phyloP scores from a whole-genome alignment of 257 asterid genomes.

The Hygrophila difformis region DNA sequence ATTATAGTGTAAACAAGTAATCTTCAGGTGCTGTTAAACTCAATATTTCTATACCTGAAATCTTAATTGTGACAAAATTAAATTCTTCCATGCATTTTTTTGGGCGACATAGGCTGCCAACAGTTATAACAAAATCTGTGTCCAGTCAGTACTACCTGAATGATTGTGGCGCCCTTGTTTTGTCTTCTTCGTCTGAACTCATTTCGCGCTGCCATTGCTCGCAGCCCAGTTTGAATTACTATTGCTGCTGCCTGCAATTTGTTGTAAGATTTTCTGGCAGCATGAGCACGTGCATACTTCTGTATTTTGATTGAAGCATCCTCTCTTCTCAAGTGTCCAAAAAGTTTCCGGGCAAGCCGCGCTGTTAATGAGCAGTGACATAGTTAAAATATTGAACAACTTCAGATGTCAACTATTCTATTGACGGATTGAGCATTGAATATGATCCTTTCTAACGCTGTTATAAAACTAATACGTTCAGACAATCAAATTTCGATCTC shows the following conservation, averaged over 20 bases:
- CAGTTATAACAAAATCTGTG: neutral
- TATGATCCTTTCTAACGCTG: neutral
- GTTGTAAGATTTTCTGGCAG: constrained; percentile 57
- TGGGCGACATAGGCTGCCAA: no score
- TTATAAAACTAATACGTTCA: neutral
- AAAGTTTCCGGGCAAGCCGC: constrained; percentile 58
- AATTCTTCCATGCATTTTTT: neutral
- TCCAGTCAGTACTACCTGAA: constrained; percentile 48
- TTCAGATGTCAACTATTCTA: no score
- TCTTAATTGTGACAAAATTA: neutral
- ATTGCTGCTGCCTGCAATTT: constrained; percentile 52
- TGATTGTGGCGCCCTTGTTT: constrained; percentile 60
- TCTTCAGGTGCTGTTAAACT: no score
- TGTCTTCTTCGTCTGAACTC: constrained; percentile 64
- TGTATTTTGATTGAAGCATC: constrained; percentile 86
- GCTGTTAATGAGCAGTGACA: constrained; percentile 34
- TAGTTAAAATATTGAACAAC: no score
- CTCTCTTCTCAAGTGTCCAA: constrained; percentile 66
- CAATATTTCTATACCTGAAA: no score
- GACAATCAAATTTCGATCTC: neutral
- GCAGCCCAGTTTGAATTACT: constrained; percentile 80
- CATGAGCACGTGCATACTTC: constrained; percentile 61
- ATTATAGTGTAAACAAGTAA: no score
- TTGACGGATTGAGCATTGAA: no score
- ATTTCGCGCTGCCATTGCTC: constrained; percentile 78